These are phyloP conservation scores for Phytopythium oedochilum DNA, from an alignment of 352 stramenopile genomes.

Conservation along the genomic window DNA sequence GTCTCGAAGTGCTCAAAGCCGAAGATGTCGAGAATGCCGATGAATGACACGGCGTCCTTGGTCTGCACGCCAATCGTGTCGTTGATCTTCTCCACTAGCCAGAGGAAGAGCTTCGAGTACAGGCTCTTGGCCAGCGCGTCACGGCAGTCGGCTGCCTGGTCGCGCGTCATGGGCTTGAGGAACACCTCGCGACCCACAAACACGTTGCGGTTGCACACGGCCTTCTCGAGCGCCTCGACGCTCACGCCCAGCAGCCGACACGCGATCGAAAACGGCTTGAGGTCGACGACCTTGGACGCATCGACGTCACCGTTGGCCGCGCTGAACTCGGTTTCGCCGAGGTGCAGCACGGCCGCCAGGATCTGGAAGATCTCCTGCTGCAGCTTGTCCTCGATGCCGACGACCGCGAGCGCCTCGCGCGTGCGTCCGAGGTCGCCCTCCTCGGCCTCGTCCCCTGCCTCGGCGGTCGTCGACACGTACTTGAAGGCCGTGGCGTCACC, in stretches of 20 bases:
- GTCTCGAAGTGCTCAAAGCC: slow-evolving; percentile 91
- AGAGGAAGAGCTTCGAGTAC: slow-evolving; percentile 95
- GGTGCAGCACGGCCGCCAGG: slow-evolving; percentile 87
- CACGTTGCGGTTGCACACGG: slow-evolving; percentile 78
- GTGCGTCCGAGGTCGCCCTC: slow-evolving; percentile 69
- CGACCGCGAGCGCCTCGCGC: slow-evolving; percentile 79
- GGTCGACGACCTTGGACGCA: slow-evolving; percentile 52
- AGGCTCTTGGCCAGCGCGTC: slow-evolving; percentile 95
- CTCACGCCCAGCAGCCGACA: slow-evolving; percentile 59
- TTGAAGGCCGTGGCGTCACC: slow-evolving; percentile 43
- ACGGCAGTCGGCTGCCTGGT: slow-evolving; percentile 78
- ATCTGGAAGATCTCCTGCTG: slow-evolving; percentile 88
- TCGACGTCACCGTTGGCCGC: slow-evolving; percentile 74
- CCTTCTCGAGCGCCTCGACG: slow-evolving; percentile 48
- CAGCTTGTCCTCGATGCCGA: slow-evolving; percentile 80
- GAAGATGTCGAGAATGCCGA: slow-evolving; percentile 93
- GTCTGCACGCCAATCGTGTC: slow-evolving; percentile 77
- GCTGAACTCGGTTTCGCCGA: slow-evolving; percentile 90
- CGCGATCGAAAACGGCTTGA: slow-evolving; percentile 49
- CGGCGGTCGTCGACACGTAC: slow-evolving; percentile 52
- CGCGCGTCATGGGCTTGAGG: slow-evolving; percentile 77
- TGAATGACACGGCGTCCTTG: slow-evolving; percentile 55
- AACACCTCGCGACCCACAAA: slow-evolving; percentile 81
- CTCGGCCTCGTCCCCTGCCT: slow-evolving; percentile 31
- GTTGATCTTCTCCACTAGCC: slow-evolving; percentile 94